phyloP scores from a whole-genome alignment of 352 stramenopile genomes.

The Pythium coloratum region DNA sequence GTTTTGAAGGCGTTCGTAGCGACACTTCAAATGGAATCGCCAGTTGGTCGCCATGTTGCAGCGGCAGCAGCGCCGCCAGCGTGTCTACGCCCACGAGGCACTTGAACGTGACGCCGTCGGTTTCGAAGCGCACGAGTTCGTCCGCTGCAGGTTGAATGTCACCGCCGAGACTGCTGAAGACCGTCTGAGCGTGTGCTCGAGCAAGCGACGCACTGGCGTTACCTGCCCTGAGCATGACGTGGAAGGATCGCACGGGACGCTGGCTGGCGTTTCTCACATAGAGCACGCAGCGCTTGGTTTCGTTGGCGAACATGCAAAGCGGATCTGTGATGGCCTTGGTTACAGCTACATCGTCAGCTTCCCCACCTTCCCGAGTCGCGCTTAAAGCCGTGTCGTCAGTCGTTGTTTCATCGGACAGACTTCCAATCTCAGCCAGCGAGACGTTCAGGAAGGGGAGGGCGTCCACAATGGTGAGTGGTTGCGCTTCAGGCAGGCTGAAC shows the following conservation, averaged over 20 bases:
- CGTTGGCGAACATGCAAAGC: constrained; percentile 67
- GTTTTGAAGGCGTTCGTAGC: constrained; percentile 3
- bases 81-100: constrained; percentile 2
- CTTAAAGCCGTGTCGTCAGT: background rate
- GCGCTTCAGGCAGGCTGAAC: constrained; percentile 32
- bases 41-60: constrained; percentile 21
- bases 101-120: constrained; percentile 18
- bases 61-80: constrained; percentile 15
- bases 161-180: constrained; percentile 4
- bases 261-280: constrained; percentile 53
- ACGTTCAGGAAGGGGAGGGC: constrained; percentile 49
- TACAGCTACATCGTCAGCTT: background rate
- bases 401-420: constrained; percentile 20
- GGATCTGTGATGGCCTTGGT: constrained; percentile 17
- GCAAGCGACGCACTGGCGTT: constrained; percentile 6
- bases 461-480: constrained; percentile 42
- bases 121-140: constrained; percentile 12
- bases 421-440: constrained; percentile 46
- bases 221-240: constrained; percentile 14
- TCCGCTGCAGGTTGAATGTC: background rate
- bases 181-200: background rate
- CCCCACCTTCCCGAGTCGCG: background rate
- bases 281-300: constrained; percentile 60
- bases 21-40: constrained; percentile 30
- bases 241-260: constrained; percentile 39